Conservation (phyloP, 106 monocot species). For the Cymbidium sinense region DNA sequence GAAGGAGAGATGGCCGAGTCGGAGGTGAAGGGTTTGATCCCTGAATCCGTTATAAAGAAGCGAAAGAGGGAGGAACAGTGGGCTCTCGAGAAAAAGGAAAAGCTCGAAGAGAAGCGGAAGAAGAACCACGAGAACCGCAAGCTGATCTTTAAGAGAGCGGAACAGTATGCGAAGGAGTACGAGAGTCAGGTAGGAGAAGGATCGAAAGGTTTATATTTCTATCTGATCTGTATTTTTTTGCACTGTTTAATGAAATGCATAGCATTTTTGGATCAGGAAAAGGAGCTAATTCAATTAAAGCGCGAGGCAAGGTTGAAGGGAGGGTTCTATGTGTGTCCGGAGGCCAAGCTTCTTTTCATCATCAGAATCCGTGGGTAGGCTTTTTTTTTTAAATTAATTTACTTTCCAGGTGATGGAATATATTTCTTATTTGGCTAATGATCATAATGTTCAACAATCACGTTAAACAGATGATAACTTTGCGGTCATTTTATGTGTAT, state of each 20-base stretch:
- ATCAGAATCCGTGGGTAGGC: constrained; percentile 34
- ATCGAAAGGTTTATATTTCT: neutral
- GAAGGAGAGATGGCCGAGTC: constrained; percentile 24
- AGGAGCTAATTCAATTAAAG: constrained; percentile 55
- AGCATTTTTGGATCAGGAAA: constrained; percentile 30
- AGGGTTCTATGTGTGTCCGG: constrained; percentile 61
- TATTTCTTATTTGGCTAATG: neutral
- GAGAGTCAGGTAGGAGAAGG: constrained; percentile 28
- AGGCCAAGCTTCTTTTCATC: constrained; percentile 62
- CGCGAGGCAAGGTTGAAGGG: constrained; percentile 62
- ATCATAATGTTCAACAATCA: neutral
- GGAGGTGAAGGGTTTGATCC: constrained; percentile 27
- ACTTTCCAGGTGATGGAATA: neutral
- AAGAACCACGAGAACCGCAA: constrained; percentile 42
- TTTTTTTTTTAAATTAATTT: neutral
- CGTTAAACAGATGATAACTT: neutral
- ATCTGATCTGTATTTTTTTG: neutral
- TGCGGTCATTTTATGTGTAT: neutral
- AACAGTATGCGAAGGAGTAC: constrained; percentile 58
- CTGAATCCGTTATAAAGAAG: constrained; percentile 79
- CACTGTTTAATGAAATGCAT: neutral
- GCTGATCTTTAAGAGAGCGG: constrained; percentile 43
- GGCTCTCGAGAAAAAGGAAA: constrained; percentile 44
- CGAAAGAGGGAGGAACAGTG: constrained; percentile 54
- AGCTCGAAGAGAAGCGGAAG: constrained; percentile 33